A percentile compares a stretch with the other conserved stretches of the same genome.
Evolutionary conservation across 2,329 filamentous ascomycete genomes (phyloP).

Genomic region (Xylariomycetidae sp.): DNA sequence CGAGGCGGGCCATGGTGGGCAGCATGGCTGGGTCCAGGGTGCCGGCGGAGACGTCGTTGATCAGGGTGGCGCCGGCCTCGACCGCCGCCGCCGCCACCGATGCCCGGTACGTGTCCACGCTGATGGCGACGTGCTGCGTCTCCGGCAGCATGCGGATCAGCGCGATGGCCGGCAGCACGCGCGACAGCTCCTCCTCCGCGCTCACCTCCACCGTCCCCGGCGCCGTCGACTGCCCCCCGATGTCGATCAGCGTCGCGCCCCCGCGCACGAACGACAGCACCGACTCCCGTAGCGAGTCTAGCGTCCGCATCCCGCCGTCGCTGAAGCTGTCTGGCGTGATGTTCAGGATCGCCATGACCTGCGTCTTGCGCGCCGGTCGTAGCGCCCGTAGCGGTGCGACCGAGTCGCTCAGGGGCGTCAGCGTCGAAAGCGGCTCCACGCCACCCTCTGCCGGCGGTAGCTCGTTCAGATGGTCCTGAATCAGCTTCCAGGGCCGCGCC

Average conservation of each 20-base stretch:
- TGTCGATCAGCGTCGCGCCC: conserved; percentile 80
- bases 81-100: conserved; percentile 72
- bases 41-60: conserved; percentile 92
- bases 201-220: conserved; percentile 66
- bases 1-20: conserved; percentile 66
- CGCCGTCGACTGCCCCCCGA: conserved; percentile 89
- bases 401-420: conserved; percentile 47
- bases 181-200: conserved; percentile 65
- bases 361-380: conserved; percentile 55
- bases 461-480: conserved; percentile 55
- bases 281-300: conserved; percentile 47
- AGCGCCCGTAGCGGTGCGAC: conserved; percentile 54
- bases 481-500: conserved; percentile 52
- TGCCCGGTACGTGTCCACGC: conserved; percentile 89
- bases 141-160: conserved; percentile 64
- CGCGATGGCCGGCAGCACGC: conserved; percentile 73
- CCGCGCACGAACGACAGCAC: conserved; percentile 56
- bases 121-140: conserved; percentile 62
- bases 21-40: conserved; percentile 76
- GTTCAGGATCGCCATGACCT: conserved; percentile 91
- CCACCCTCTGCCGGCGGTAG: conserved; percentile 35
- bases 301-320: conserved; percentile 64
- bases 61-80: conserved; percentile 75
- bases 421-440: conserved; percentile 46
- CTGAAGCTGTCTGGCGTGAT: conserved; percentile 96